Percentiles rank a stretch among this genome's conserved stretches.
Evolutionary conservation across 73 alveolate species (phyloP).

Genomic region (Symbiodinium natans): DNA sequence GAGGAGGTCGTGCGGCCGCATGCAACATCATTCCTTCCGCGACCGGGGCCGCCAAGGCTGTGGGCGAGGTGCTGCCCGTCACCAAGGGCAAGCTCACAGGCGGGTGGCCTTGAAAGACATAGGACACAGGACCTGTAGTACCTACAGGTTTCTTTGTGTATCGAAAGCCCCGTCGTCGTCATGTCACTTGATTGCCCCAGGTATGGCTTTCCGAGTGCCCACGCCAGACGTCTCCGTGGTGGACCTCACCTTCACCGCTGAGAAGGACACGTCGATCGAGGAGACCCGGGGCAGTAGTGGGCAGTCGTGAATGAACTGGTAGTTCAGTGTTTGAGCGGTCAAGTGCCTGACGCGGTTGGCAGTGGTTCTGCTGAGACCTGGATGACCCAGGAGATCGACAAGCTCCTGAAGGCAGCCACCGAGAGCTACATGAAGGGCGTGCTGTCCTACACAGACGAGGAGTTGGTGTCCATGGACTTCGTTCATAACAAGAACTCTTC

Average conservation of each 20-base stretch:
- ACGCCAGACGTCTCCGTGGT: slow-evolving; percentile 98
- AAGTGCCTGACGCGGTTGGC: background rate
- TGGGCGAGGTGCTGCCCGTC: slow-evolving; percentile 67
- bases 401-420: slow-evolving; percentile 39
- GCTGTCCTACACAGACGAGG: slow-evolving; percentile 98
- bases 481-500: slow-evolving; percentile 50
- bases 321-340: too few relatives aligned
- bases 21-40: slow-evolving; percentile 98
- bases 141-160: too few relatives aligned
- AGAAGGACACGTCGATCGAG: slow-evolving; percentile 96
- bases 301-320: too few relatives aligned
- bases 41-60: slow-evolving; percentile 98
- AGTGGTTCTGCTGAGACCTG: background rate
- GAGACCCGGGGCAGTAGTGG: background rate
- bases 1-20: slow-evolving; percentile 99
- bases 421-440: slow-evolving; percentile 72
- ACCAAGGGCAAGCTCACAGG: slow-evolving; percentile 72
- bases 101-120: too few relatives aligned
- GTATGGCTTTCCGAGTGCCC: slow-evolving; percentile 96
- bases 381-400: slow-evolving; percentile 30
- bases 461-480: slow-evolving; percentile 98
- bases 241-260: slow-evolving; percentile 97
- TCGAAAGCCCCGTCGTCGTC: too few relatives aligned
- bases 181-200: too few relatives aligned
- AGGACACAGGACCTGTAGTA: too few relatives aligned